Conservation (phyloP, 2,329 filamentous ascomycete species). For the Diaporthe sp. region DNA sequence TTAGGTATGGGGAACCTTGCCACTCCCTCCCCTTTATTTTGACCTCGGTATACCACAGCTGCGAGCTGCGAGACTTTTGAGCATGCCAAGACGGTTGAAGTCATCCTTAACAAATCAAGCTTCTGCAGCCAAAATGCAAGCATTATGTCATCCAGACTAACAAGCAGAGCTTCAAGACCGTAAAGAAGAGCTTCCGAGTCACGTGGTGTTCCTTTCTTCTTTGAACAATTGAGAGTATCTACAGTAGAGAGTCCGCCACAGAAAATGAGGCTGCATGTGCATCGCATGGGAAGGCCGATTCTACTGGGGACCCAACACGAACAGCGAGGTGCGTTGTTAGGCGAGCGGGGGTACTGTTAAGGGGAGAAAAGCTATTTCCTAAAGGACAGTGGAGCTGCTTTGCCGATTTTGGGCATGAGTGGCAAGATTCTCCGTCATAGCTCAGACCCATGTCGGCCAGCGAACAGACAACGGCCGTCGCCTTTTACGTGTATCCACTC, state of each 20-base stretch:
- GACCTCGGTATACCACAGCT: conserved; percentile 1
- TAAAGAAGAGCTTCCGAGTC: not conserved
- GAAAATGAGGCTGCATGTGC: not conserved
- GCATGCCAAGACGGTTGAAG: not conserved
- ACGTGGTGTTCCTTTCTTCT: not conserved
- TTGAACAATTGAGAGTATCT: not conserved
- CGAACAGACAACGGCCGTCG: conserved; percentile 19
- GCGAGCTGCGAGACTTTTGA: not conserved
- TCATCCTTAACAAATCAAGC: not conserved
- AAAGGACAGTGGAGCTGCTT: not conserved
- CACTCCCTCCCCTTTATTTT: conserved; percentile 23
- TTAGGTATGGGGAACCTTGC: conserved; percentile 21
- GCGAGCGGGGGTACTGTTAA: not conserved
- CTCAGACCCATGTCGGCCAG: conserved; percentile 2
- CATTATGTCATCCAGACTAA: not conserved
- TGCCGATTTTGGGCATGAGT: not conserved
- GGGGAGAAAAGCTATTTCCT: not conserved
- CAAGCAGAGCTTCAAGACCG: not conserved
- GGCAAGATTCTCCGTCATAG: conserved; percentile 20
- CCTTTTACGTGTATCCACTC: conserved; percentile 24
- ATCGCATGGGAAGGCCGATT: not conserved
- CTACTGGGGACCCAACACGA: not conserved
- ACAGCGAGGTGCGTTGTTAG: not conserved
- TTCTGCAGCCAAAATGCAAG: not conserved
- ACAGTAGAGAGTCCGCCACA: not conserved